Percentiles rank a stretch among this genome's conserved stretches.
Evolutionary conservation across 768 basidiomycete species (phyloP).

Genomic region (Russula sp.): DNA sequence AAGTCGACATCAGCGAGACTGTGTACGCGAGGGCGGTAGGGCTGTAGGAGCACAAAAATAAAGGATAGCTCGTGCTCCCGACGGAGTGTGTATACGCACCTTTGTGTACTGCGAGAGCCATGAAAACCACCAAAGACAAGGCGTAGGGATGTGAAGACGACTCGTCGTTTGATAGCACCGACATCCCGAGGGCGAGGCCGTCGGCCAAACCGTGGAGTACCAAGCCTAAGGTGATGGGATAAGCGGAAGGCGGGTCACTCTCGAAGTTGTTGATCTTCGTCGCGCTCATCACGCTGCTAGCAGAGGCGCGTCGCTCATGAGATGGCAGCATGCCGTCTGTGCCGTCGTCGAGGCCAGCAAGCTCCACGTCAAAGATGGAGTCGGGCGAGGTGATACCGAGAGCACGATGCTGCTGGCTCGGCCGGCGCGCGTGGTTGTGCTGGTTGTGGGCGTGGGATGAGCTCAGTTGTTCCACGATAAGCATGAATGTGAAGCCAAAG

Average conservation of each 20-base stretch:
- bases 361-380: slow-evolving; percentile 60
- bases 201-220: slow-evolving; percentile 88
- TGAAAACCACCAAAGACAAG: slow-evolving; percentile 80
- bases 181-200: slow-evolving; percentile 88
- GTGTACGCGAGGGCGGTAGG: slow-evolving; percentile 90
- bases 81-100: slow-evolving; percentile 40
- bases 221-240: slow-evolving; percentile 80
- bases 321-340: slow-evolving; percentile 30
- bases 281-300: slow-evolving; percentile 25
- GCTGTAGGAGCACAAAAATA: slow-evolving; percentile 44
- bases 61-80: not conserved
- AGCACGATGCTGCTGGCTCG: slow-evolving; percentile 28
- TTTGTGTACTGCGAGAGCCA: slow-evolving; percentile 92
- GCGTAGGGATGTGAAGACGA: slow-evolving; percentile 39
- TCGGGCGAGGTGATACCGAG: slow-evolving; percentile 31
- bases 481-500: slow-evolving; percentile 60
- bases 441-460: slow-evolving; percentile 52
- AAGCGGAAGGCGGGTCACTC: slow-evolving; percentile 43
- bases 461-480: slow-evolving; percentile 63
- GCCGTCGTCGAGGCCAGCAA: slow-evolving; percentile 54
- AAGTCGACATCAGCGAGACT: slow-evolving; percentile 74
- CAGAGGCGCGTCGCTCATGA: not conserved
- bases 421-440: slow-evolving; percentile 36
- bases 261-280: slow-evolving; percentile 4
- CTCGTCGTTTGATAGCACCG: slow-evolving; percentile 44